Evolutionary conservation across 768 basidiomycete genomes (phyloP).

Genomic region (Collybia nuda): DNA sequence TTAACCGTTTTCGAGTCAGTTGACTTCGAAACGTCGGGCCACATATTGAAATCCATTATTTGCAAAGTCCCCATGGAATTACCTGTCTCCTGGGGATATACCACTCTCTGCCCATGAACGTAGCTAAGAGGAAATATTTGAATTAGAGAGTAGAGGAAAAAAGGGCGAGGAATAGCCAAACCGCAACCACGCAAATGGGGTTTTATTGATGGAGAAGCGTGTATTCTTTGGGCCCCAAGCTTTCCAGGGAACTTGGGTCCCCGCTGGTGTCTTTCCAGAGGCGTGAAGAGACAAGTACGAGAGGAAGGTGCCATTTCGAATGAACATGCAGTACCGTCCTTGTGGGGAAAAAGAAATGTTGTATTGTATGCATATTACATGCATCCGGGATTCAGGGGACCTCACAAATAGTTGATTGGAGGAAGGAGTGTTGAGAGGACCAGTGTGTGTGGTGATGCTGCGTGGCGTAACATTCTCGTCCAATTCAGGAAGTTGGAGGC

Average conservation of each 20-base stretch:
- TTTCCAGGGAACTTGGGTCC: constrained; percentile 6
- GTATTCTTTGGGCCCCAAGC: constrained; percentile 11
- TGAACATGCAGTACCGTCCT: constrained; percentile 7
- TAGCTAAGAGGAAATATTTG: constrained; percentile 8
- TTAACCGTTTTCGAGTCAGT: background rate
- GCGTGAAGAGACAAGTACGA: constrained; percentile 8
- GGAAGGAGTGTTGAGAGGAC: constrained; percentile 25
- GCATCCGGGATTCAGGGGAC: constrained; percentile 7
- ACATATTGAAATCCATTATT: constrained; percentile 16
- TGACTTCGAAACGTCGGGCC: background rate
- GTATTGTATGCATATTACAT: constrained; percentile 9
- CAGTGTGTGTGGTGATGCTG: constrained; percentile 26
- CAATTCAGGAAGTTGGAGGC: constrained; percentile 15
- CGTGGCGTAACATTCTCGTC: constrained; percentile 5
- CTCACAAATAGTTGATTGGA: constrained; percentile 21
- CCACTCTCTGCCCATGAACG: constrained; percentile 18
- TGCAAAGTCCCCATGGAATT: constrained; percentile 1
- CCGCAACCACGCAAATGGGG: constrained; percentile 14
- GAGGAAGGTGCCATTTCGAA: constrained; percentile 9
- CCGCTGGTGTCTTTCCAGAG: background rate
- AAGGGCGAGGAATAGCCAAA: background rate
- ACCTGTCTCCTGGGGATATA: constrained; percentile 6
- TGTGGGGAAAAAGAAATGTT: background rate
- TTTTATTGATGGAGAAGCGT: background rate
- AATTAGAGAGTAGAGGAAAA: background rate